Evolutionary conservation across 2,329 filamentous ascomycete genomes (phyloP), one percentile per base, ranked within the genome.

Genomic region (Pestalotiopsis sp.): DNA sequence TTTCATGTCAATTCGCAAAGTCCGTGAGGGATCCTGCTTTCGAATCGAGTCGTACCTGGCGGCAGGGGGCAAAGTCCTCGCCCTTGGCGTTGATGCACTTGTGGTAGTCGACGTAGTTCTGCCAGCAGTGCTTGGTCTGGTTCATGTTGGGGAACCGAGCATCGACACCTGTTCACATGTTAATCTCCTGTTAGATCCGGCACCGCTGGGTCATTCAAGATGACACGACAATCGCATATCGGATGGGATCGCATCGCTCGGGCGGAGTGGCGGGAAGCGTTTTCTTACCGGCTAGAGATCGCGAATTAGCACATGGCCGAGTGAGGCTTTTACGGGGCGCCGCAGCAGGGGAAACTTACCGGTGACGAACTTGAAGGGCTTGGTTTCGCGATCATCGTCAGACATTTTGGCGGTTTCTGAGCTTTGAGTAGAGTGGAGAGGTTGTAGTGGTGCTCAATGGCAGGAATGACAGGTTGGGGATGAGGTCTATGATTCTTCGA

Each of bases 61-160:
- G 92, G 92, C 95, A 98, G 74, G 95, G 95, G 77, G 93, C 92
- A 84, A 98, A 98, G 81, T 98, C 95, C 88, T 98, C 95, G 84
- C 95, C 95, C 90, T 98, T 98, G 85, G 95, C 95, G 81, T 92
- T 87, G 84, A 98, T 94, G 88, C 96, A 99, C 90, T 99, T 99
- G 91, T 99, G 93, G 90, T 99, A 98, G 85, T 99, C 96, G 87
- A 99, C 96, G 86, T 99, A 99, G 90, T 99, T 99, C 85, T 99
- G 97, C 96, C 96, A 99, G 93, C 96, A 99, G 91, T 99, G 95
- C 92, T 98, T 98, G 86, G 95, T 92, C 87, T 96, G 93, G 88
- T 99, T 99, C 88, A 91, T 87, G 89, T 99, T 97, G 80, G 96
- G 96, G 88, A 98, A 99, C 83, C 96, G 95, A 84, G 96, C 96